Conservation (phyloP, 2,329 filamentous ascomycete genomes). For the Clathrospora elynae region DNA sequence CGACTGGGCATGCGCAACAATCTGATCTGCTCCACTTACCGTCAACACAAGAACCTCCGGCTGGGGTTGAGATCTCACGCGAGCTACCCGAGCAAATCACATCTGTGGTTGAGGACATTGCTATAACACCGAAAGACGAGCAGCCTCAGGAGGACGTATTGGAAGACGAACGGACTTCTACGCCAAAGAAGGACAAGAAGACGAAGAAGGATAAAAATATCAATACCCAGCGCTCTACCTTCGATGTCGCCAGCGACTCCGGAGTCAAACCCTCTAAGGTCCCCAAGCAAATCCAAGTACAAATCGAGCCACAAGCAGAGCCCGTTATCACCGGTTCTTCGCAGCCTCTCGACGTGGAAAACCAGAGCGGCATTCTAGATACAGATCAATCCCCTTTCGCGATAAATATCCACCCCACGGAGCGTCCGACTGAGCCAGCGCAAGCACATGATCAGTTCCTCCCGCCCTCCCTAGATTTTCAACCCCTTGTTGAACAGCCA, state of each 20-base stretch:
- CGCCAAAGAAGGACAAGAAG: constrained; percentile 33
- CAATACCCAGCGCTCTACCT: constrained; percentile 21
- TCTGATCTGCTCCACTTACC: background rate
- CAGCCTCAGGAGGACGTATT: constrained; percentile 11
- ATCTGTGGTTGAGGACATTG: constrained; percentile 5
- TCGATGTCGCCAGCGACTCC: constrained; percentile 12
- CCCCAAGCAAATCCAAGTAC: constrained; percentile 6
- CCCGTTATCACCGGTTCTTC: background rate
- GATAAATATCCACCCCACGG: background rate
- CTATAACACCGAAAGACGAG: constrained; percentile 5
- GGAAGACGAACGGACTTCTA: constrained; percentile 21
- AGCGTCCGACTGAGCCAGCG: background rate
- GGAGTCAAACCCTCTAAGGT: background rate
- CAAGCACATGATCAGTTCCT: constrained; percentile 1
- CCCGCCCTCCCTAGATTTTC: background rate
- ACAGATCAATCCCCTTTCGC: background rate
- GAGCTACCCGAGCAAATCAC: background rate
- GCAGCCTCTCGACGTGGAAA: background rate
- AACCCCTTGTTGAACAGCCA: constrained; percentile 1
- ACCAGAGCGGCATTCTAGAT: background rate
- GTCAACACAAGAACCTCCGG: background rate
- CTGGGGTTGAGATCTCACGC: background rate
- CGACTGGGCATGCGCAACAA: background rate
- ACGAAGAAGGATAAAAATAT: constrained; percentile 41
- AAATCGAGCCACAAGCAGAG: background rate